Percentiles rank a stretch among this genome's conserved stretches.
These are phyloP conservation scores for Xylaria palmicola DNA, from an alignment of 495 filamentous ascomycete genomes.

Conservation along the genomic window DNA sequence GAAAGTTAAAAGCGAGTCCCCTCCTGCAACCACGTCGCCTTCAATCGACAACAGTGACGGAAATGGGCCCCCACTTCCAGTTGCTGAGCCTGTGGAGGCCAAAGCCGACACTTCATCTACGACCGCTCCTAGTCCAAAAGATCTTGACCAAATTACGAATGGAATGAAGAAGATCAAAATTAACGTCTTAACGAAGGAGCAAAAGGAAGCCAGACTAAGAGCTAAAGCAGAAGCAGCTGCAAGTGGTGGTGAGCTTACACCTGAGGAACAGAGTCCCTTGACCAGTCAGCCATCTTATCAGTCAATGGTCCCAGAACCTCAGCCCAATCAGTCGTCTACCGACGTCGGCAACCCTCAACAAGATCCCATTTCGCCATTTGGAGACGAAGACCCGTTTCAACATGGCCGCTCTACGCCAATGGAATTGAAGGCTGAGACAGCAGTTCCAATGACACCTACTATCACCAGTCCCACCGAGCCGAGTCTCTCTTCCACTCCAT, in stretches of 20 bases:
- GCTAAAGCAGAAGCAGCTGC: constrained; percentile 27
- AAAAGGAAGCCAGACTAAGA: constrained; percentile 56
- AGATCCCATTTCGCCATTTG: constrained; percentile 6
- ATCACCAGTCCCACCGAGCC: constrained; percentile 19
- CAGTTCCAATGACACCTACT: constrained; percentile 14
- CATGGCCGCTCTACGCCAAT: constrained; percentile 1
- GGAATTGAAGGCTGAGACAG: constrained; percentile 10
- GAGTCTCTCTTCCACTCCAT: constrained; percentile 4
- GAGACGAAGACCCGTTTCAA: constrained; percentile 8
- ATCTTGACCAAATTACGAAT: constrained; percentile 62
- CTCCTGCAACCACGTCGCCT: neutral
- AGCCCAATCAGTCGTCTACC: neutral
- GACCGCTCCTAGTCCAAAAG: constrained; percentile 17
- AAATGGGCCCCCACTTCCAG: neutral
- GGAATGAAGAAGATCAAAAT: constrained; percentile 76
- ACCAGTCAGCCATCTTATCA: neutral
- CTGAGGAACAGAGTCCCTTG: neutral
- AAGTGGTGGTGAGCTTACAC: constrained; percentile 19
- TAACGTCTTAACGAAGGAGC: constrained; percentile 68
- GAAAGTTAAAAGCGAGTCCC: constrained; percentile 33
- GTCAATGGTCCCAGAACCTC: neutral
- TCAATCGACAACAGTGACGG: neutral
- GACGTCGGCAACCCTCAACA: neutral
- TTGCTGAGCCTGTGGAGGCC: constrained; percentile 13
- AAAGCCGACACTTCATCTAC: constrained; percentile 17